A percentile compares a stretch with the other conserved stretches of the same genome.
Evolutionary conservation across 2,329 filamentous ascomycete genomes (phyloP).

Genomic region (Colletotrichum sp.): DNA sequence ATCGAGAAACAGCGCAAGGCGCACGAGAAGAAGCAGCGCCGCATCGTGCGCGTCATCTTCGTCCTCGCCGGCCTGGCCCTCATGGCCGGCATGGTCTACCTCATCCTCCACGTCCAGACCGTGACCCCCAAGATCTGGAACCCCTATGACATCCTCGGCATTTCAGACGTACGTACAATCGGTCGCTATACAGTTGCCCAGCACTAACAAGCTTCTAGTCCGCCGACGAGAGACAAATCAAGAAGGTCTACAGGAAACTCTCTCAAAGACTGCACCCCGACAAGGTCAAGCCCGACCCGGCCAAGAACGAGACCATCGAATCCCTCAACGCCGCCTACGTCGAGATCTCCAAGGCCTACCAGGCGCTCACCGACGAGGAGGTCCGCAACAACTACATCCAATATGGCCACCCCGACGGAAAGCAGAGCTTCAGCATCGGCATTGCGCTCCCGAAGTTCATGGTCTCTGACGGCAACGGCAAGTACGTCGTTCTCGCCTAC

Average conservation of each 20-base stretch:
- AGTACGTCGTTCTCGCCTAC: conserved; percentile 92
- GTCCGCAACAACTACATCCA: conserved; percentile 96
- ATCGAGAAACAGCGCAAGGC: conserved; percentile 83
- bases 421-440: conserved; percentile 97
- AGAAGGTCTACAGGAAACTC: conserved; percentile 85
- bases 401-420: conserved; percentile 95
- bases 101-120: conserved; percentile 81
- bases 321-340: conserved; percentile 87
- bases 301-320: conserved; percentile 90
- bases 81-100: conserved; percentile 90
- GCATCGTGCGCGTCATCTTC: conserved; percentile 81
- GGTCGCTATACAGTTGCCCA: neutral
- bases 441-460: conserved; percentile 95
- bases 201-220: conserved; percentile 49
- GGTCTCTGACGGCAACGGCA: conserved; percentile 90
- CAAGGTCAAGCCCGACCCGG: conserved; percentile 82
- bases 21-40: conserved; percentile 88
- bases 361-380: conserved; percentile 96
- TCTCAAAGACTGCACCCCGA: conserved; percentile 91
- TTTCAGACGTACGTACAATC: conserved; percentile 70
- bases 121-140: conserved; percentile 86
- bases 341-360: conserved; percentile 96
- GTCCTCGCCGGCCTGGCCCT: conserved; percentile 80
- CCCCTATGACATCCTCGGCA: conserved; percentile 91
- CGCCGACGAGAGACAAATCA: conserved; percentile 88